These are phyloP conservation scores for Scorias spongiosa DNA, from an alignment of 2,329 filamentous ascomycete species.

Conservation along the genomic window DNA sequence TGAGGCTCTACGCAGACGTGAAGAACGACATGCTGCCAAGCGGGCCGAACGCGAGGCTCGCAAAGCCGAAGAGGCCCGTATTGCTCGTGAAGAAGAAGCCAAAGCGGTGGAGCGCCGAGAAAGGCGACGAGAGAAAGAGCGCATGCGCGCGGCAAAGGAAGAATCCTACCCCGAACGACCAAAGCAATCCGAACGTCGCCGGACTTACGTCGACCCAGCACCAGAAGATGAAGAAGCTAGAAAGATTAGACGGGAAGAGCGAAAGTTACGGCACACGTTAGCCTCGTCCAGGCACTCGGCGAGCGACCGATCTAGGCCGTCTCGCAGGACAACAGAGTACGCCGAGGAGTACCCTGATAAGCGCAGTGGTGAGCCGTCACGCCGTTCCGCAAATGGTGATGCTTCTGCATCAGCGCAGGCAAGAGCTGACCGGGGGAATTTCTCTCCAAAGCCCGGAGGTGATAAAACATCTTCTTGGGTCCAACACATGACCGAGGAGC, in stretches of 20 bases:
- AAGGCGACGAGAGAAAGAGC: slow-evolving; percentile 14
- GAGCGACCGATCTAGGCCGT: slow-evolving; percentile 15
- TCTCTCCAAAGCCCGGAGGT: slow-evolving; percentile 19
- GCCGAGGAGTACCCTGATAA: slow-evolving; percentile 30
- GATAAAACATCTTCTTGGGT: slow-evolving; percentile 38
- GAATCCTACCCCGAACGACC: slow-evolving; percentile 8
- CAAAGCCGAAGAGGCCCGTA: slow-evolving; percentile 8
- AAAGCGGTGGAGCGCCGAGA: slow-evolving; percentile 14
- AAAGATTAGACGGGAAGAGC: slow-evolving; percentile 28
- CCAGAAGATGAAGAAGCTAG: slow-evolving; percentile 20
- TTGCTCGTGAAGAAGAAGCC: slow-evolving; percentile 12
- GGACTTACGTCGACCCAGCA: slow-evolving; percentile 8
- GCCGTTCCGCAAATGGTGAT: slow-evolving; percentile 5
- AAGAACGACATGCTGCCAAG: slow-evolving; percentile 2
- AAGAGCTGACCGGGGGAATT: slow-evolving; percentile 16
- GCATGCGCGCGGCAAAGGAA: slow-evolving; percentile 10
- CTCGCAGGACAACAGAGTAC: slow-evolving; percentile 16
- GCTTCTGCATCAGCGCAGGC: slow-evolving; percentile 6
- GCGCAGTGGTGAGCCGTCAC: slow-evolving; percentile 23
- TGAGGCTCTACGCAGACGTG: slow-evolving; percentile 7
- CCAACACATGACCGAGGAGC: slow-evolving; percentile 29
- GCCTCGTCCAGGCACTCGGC: slow-evolving; percentile 15
- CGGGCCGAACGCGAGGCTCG: slow-evolving; percentile 13
- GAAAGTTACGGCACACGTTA: slow-evolving; percentile 24
- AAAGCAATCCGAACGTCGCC: slow-evolving; percentile 13